Base-by-base conservation (phyloP, 495 filamentous ascomycete species). In the Neurospora intermedia region DNA sequence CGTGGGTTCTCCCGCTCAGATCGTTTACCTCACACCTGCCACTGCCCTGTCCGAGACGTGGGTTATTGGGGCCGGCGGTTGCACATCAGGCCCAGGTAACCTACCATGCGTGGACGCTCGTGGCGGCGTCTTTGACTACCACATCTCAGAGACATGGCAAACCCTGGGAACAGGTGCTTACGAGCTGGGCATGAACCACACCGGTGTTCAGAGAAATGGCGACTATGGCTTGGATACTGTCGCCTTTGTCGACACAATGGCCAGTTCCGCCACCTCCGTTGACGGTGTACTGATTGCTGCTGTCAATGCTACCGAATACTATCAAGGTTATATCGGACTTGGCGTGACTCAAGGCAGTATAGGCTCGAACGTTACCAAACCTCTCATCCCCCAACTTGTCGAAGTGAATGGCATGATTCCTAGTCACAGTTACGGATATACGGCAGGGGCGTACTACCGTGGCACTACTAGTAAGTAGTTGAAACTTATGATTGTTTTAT, bases 401-500 rank as follows among this genome's bases (percentile, higher is more conserved):
- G 80, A 88, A 70, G 80, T 83, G 48, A 79, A 83, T 70, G 86
- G 86, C 40, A 74, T 73, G 2, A 89, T 91, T 71, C 87, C 89
- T 38, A 90, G 88, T 70, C 83, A 89, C 59, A 89, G 85, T 74
- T 92, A 90, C 76, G 89, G 89, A 69, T 92, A 89, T 76, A 91
- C 90, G 7, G 89, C 90, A 59, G 90, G 90, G 3, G 89, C 89
- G 46, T 85, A 87, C 71, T 91, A 91, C 76, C 85, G 89, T 84
- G 75, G 78, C 15, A 70, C 54, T 35, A 66, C 54, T 66, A 66
- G 78, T 80, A 76, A 77, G 78, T 18, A 39, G 9, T 18, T 35
- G 18, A 11, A 2, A 3, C 69, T 54, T 23, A n/a, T 10, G 20
- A 45, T 35, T 23, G 9, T 43, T 6, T 40, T 69, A 81, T 27